A percentile compares a stretch with the other conserved stretches of the same genome.
Conservation (phyloP, 1,284 basidiomycete species). For the Amylostereum chailletii region DNA sequence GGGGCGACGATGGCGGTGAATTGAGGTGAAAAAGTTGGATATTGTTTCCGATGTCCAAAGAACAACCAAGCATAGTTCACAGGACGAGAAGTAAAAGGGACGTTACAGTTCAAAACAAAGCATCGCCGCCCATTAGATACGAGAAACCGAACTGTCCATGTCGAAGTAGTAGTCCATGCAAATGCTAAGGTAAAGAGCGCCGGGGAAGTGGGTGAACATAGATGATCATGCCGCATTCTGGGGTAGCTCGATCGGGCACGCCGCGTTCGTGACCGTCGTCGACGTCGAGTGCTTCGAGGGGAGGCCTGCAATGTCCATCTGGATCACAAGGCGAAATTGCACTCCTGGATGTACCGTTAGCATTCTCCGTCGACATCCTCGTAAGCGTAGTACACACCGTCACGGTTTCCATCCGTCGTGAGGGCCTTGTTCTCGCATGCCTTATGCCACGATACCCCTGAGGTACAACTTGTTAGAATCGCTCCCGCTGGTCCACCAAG, state of each 20-base stretch:
- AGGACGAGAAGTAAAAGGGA: no score
- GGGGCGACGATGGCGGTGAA: no score
- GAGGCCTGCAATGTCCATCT: slow-evolving; percentile 67
- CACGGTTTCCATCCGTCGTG: slow-evolving; percentile 43
- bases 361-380: neutral
- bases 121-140: no score
- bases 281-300: slow-evolving; percentile 42
- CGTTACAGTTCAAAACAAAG: no score
- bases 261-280: slow-evolving; percentile 50
- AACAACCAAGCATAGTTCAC: no score
- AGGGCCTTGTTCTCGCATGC: slow-evolving; percentile 61
- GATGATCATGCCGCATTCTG: slow-evolving; percentile 33
- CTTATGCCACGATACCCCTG: slow-evolving; percentile 74
- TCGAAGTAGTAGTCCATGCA: no score
- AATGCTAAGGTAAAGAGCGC: no score
- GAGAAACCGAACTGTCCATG: no score
- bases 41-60: no score
- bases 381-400: slow-evolving; percentile 35
- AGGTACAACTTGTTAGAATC: neutral
- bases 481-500: neutral
- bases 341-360: slow-evolving; percentile 39
- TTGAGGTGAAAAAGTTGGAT: no score
- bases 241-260: slow-evolving; percentile 72
- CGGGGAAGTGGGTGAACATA: no score
- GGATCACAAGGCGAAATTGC: slow-evolving; percentile 57